Percentiles rank a stretch among this genome's conserved stretches.
phyloP scores from a whole-genome alignment of 257 asterid genomes.

The Solanum chiquidenum region DNA sequence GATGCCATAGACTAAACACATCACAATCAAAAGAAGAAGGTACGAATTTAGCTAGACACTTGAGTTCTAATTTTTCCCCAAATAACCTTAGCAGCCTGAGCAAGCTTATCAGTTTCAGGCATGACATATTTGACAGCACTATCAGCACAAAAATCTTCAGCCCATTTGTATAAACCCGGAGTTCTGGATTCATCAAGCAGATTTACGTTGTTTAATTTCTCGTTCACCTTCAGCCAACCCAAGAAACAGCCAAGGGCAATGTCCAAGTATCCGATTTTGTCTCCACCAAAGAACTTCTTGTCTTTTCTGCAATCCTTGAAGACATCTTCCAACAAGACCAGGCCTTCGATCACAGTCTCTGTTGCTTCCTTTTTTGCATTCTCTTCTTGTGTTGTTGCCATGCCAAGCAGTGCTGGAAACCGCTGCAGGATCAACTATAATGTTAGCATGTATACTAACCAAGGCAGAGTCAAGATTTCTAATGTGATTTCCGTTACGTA shows the following conservation, averaged over 20 bases:
- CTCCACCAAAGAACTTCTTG: too few relatives aligned
- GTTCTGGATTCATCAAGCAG: slow-evolving; percentile 29
- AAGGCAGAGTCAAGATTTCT: too few relatives aligned
- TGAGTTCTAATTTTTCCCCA: neutral
- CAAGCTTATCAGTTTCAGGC: slow-evolving; percentile 37
- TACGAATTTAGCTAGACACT: neutral
- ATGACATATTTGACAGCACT: slow-evolving; percentile 33
- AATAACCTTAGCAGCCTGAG: slow-evolving; percentile 17
- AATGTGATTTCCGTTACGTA: too few relatives aligned
- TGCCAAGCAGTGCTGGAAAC: slow-evolving; percentile 34
- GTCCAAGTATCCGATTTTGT: too few relatives aligned
- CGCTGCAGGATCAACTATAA: slow-evolving; percentile 25
- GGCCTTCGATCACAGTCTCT: too few relatives aligned
- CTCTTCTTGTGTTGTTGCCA: slow-evolving; percentile 24
- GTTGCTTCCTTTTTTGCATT: too few relatives aligned
- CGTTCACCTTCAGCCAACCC: too few relatives aligned
- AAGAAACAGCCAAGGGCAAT: too few relatives aligned
- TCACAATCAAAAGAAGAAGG: neutral
- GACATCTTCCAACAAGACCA: too few relatives aligned
- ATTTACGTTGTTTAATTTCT: neutral
- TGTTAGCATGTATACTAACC: neutral
- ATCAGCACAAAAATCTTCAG: slow-evolving; percentile 27
- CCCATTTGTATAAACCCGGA: slow-evolving; percentile 46
- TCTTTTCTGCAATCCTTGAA: too few relatives aligned
- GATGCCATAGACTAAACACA: neutral